Percentiles rank a stretch among this genome's conserved stretches.
Evolutionary conservation across 163 green algal species (phyloP).

Genomic region (Volvox carteri): DNA sequence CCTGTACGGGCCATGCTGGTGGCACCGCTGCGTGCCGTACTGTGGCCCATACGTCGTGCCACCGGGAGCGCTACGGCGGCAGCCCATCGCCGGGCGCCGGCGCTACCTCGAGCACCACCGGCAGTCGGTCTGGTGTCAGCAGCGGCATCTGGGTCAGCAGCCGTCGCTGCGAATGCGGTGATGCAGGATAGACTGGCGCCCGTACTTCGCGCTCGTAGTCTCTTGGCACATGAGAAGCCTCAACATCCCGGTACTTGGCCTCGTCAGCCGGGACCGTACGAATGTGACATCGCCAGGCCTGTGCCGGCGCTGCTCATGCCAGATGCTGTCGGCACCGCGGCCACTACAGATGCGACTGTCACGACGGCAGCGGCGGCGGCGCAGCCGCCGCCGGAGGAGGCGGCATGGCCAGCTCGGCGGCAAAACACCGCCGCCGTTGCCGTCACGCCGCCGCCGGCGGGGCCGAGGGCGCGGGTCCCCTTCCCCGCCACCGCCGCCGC

Average conservation of each 20-base stretch:
- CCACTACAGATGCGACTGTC: background rate
- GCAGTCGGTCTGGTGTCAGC: background rate
- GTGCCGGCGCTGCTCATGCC: background rate
- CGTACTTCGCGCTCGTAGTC: conserved; percentile 18
- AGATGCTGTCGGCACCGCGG: background rate
- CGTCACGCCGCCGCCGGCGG: background rate
- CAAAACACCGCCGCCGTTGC: background rate
- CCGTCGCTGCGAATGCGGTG: no score
- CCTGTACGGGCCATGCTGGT: background rate
- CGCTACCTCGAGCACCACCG: no score
- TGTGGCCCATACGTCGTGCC: background rate
- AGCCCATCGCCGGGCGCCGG: no score
- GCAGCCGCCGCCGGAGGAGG: no score
- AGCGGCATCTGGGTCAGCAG: background rate
- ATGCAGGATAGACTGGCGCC: no score
- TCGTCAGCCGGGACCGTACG: background rate
- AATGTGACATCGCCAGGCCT: background rate
- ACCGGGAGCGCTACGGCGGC: background rate
- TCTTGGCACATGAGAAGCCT: background rate
- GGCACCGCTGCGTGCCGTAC: conserved; percentile 14
- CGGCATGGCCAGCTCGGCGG: no score
- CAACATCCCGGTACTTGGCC: background rate
- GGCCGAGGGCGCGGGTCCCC: conserved; percentile 13
- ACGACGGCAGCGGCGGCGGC: background rate
- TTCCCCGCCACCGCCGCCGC: conserved; percentile 25